Conservation (phyloP, 2,329 filamentous ascomycete genomes). For the Cladosporium sp. region DNA sequence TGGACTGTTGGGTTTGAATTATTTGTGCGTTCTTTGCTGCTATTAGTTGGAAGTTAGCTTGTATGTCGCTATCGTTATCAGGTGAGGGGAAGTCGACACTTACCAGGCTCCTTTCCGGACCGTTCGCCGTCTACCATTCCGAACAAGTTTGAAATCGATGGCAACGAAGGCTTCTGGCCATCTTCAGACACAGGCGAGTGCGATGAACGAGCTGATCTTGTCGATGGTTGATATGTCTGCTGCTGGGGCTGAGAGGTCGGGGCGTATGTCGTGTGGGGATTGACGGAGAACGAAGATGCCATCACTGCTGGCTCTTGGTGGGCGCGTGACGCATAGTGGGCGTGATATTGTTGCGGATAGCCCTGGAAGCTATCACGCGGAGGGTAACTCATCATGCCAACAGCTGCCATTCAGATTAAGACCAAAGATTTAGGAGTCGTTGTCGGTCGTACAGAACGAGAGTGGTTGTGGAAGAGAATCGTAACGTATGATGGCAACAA, state of each 20-base stretch:
- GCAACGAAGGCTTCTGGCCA: conserved; percentile 70
- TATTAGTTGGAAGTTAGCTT: conserved; percentile 8
- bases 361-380: conserved; percentile 22
- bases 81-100: conserved; percentile 16
- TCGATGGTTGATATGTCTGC: conserved; percentile 13
- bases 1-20: conserved; percentile 2
- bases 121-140: conserved; percentile 71
- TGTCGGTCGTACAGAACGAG: neutral
- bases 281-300: conserved; percentile 17
- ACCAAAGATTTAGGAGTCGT: neutral
- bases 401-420: conserved; percentile 25
- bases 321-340: conserved; percentile 23
- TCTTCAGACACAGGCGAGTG: conserved; percentile 25
- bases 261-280: conserved; percentile 21
- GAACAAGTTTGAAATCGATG: conserved; percentile 87
- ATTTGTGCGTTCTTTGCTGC: conserved; percentile 10
- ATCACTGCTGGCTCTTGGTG: conserved; percentile 18
- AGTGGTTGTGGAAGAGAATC: neutral
- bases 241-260: conserved; percentile 15
- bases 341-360: conserved; percentile 25
- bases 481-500: conserved; percentile 13
- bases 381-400: conserved; percentile 27
- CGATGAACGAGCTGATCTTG: conserved; percentile 18
- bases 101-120: conserved; percentile 42
- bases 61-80: neutral